Conservation (phyloP, 2,329 filamentous ascomycete genomes). For the Ophiocordyceps unilateralis region DNA sequence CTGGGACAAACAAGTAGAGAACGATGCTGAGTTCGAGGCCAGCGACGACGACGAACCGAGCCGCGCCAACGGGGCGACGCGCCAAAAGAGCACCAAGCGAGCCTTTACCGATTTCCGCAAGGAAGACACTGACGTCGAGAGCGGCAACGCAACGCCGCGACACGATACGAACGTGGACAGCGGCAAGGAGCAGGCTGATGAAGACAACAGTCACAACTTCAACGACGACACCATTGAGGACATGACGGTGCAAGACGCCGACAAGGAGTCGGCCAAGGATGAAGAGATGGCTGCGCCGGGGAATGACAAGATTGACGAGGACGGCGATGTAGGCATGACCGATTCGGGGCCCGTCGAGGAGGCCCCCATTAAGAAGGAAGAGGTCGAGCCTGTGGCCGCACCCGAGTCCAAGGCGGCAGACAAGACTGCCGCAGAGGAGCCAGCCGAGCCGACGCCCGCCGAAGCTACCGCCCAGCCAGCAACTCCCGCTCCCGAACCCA, state of each 20-base stretch:
- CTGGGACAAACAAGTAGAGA: conserved; percentile 62
- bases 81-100: conserved; percentile 27
- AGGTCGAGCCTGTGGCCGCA: conserved; percentile 16
- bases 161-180: conserved; percentile 15
- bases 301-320: conserved; percentile 21
- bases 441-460: conserved; percentile 4
- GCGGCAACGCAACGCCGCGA: conserved; percentile 18
- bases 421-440: conserved; percentile 11
- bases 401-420: conserved; percentile 14
- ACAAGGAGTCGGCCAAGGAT: conserved; percentile 9
- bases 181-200: conserved; percentile 10
- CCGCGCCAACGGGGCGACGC: conserved; percentile 52
- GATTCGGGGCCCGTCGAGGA: conserved; percentile 16
- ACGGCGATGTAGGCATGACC: conserved; percentile 35
- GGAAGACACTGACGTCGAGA: conserved; percentile 19
- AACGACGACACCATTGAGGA: conserved; percentile 28
- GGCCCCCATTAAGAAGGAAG: conserved; percentile 22
- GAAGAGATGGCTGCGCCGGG: conserved; percentile 4
- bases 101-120: conserved; percentile 36
- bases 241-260: conserved; percentile 13
- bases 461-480: conserved; percentile 2
- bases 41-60: conserved; percentile 80
- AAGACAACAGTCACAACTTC: conserved; percentile 15
- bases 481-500: conserved; percentile 5
- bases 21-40: conserved; percentile 69